Conservation (phyloP, 78 protist species). For the Polysphondylium violaceum region DNA sequence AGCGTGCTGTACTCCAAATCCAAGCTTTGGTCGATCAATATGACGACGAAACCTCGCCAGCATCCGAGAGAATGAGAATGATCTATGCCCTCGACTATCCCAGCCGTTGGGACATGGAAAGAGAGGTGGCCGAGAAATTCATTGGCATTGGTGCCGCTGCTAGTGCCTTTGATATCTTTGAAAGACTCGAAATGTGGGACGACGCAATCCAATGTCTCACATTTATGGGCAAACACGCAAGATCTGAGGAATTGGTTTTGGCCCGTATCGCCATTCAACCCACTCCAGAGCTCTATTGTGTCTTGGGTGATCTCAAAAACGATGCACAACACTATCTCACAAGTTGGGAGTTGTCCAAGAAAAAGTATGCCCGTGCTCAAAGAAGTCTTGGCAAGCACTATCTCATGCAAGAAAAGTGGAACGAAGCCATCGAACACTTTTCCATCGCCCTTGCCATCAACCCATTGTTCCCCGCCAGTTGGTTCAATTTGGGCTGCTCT, state of each 20-base stretch:
- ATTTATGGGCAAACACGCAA: conserved; percentile 53
- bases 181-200: conserved; percentile 87
- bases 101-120: conserved; percentile 62
- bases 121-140: conserved; percentile 82
- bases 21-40: conserved; percentile 89
- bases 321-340: conserved; percentile 51
- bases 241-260: conserved; percentile 81
- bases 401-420: conserved; percentile 27
- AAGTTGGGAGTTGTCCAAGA: conserved; percentile 81
- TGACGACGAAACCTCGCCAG: conserved; percentile 50
- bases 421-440: conserved; percentile 35
- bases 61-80: conserved; percentile 30
- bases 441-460: conserved; percentile 75
- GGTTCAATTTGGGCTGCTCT: conserved; percentile 90
- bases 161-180: conserved; percentile 85
- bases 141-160: conserved; percentile 79
- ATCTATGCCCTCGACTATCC: conserved; percentile 59
- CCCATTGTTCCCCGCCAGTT: conserved; percentile 69
- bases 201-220: conserved; percentile 79
- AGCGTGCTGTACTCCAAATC: conserved; percentile 69
- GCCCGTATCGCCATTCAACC: conserved; percentile 33
- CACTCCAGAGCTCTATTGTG: conserved; percentile 81
- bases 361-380: conserved; percentile 78
- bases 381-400: conserved; percentile 66
- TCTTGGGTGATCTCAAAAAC: conserved; percentile 79